Evolutionary conservation across 768 basidiomycete genomes (phyloP).

Genomic region (Boletellus ananas): DNA sequence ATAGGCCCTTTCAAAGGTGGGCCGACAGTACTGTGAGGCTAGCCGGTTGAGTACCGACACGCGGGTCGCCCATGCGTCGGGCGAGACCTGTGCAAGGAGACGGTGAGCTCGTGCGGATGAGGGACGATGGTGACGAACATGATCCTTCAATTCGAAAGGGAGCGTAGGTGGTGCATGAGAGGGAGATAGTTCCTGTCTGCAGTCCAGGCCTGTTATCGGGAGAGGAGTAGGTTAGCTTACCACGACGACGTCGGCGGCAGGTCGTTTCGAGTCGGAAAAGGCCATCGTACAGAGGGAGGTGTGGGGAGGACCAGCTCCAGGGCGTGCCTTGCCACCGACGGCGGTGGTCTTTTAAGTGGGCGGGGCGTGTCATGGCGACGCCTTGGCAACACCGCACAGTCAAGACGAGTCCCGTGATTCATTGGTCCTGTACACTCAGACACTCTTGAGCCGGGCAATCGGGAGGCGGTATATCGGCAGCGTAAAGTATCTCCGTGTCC

Average conservation of each 20-base stretch:
- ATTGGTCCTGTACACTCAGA: neutral
- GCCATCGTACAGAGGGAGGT: conserved; percentile 8
- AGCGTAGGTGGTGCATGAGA: conserved; percentile 28
- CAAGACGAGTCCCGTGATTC: neutral
- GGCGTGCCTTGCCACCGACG: too few relatives aligned
- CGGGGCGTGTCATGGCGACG: neutral
- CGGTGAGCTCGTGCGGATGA: neutral
- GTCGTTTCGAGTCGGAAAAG: conserved; percentile 12
- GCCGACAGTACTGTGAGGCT: conserved; percentile 40
- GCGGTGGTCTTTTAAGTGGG: neutral
- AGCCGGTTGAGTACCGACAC: conserved; percentile 35
- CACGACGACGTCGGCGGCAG: conserved; percentile 22
- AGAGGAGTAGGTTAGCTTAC: conserved; percentile 13
- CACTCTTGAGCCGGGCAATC: conserved; percentile 35
- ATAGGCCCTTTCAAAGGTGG: conserved; percentile 44
- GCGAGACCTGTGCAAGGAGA: conserved; percentile 32
- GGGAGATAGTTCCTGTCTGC: conserved; percentile 33
- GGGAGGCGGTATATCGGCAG: conserved; percentile 74
- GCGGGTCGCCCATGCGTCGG: conserved; percentile 43
- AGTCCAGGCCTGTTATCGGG: neutral
- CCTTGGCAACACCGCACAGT: neutral
- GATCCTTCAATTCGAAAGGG: conserved; percentile 36
- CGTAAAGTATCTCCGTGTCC: conserved; percentile 71
- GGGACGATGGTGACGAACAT: conserved; percentile 28
- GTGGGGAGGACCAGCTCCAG: conserved; percentile 22